Conservation (phyloP, 2,329 filamentous ascomycete species). For the Penicillium sp. region DNA sequence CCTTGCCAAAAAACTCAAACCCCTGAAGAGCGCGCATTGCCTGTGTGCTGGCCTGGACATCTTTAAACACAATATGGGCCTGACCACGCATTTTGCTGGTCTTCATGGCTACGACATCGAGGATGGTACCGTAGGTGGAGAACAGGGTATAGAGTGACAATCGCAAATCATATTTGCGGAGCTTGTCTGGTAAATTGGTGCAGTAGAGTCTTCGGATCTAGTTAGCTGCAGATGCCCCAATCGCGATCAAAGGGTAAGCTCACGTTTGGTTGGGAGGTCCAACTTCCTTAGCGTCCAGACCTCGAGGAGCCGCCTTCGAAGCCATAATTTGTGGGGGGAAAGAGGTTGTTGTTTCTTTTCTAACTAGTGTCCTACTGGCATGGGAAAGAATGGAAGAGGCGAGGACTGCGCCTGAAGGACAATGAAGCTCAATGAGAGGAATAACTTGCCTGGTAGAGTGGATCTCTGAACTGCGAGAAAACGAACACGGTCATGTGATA, state of each 20-base stretch:
- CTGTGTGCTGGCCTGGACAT: constrained; percentile 87
- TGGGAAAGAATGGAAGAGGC: not conserved
- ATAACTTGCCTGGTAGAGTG: not conserved
- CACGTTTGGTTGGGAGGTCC: constrained; percentile 75
- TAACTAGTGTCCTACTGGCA: not conserved
- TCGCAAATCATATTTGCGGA: constrained; percentile 84
- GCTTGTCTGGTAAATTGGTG: constrained; percentile 83
- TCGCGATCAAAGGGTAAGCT: constrained; percentile 35
- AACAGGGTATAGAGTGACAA: constrained; percentile 90
- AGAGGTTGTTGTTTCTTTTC: not conserved
- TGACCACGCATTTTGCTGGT: constrained; percentile 93
- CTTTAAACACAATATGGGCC: constrained; percentile 87
- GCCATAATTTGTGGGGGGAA: constrained; percentile 29
- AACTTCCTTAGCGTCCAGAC: constrained; percentile 43
- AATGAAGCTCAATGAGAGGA: constrained; percentile 1
- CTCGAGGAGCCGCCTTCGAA: constrained; percentile 42
- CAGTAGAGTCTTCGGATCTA: constrained; percentile 71
- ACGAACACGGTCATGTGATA: constrained; percentile 3
- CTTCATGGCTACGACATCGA: constrained; percentile 88
- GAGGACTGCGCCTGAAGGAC: not conserved
- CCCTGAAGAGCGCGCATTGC: constrained; percentile 88
- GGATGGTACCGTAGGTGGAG: constrained; percentile 85
- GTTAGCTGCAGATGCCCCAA: constrained; percentile 20
- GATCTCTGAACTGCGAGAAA: constrained; percentile 14
- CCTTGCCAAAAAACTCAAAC: constrained; percentile 78